Base-by-base conservation (phyloP, 2,329 filamentous ascomycete genomes). In the Sporothrix inflata region DNA sequence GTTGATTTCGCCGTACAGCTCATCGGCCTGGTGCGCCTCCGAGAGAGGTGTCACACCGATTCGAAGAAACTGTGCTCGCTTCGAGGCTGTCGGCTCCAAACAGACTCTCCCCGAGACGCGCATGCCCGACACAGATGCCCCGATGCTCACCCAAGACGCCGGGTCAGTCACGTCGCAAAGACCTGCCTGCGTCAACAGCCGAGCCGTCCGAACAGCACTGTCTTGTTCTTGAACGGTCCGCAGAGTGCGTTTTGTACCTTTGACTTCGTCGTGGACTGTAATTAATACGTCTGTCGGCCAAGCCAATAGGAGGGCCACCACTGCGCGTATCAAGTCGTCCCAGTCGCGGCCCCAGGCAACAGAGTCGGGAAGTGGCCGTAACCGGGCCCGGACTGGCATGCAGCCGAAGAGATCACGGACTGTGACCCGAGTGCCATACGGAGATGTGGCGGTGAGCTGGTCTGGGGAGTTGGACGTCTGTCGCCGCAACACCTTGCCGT, bases 361-460 rank as follows among this genome's bases (percentile, higher is more conserved):
- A 0, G 67, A n/a, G 2, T 11, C 53, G 5, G 53, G 9, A 65
- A 90, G 83, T 0, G 88, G 88, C 74, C 94, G 88, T 76, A 94
- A 92, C 79, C 96, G 97, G 34, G 97, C 91, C 16, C 95, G 90
- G 14, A 98, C 95, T 0, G 95, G 94, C 88, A 98, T 93, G 73
- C 90, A 92, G 0, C 94, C 94, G 81, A 98, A 98, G 0, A 98
- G 83, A 79, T 97, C 91, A 71, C 90, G 88, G 6, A 97, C 91
- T 0, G 86, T 86, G 1, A 95, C 89, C 38, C 89, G 87, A 0
- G 94, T 97, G 4, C 95, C 95, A 82, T 93, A 89, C 24, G 83
- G 79, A 0, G n/a, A 1, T 71, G 85, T 86, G 47, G 81, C 82
- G 9, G 84, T 76, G 65, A 85, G 83, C 61, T 92, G 87, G 66